Conservation (phyloP, 1,284 basidiomycete species). For the Acaromyces ingoldii region DNA sequence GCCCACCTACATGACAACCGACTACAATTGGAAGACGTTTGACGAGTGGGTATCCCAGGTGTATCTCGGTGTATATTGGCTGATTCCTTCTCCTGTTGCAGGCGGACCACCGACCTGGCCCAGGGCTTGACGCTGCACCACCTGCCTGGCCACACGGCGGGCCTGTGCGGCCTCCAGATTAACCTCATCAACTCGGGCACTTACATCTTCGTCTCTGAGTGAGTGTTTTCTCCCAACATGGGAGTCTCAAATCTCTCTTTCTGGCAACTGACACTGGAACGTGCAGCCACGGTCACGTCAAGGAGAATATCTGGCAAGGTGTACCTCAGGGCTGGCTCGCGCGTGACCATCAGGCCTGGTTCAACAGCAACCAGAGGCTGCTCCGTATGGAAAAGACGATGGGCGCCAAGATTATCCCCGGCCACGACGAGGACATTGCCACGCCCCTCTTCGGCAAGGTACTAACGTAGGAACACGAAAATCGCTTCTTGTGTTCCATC, state of each 20-base stretch:
- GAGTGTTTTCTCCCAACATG: background rate
- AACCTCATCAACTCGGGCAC: conserved; percentile 37
- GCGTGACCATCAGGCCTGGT: conserved; percentile 37
- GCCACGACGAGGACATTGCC: conserved; percentile 20
- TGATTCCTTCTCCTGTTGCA: too few species aligned
- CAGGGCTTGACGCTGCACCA: conserved; percentile 44
- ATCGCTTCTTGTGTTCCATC: too few species aligned
- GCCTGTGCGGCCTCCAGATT: conserved; percentile 40
- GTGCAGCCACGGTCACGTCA: conserved; percentile 22
- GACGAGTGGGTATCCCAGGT: too few species aligned
- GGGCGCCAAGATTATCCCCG: conserved; percentile 26
- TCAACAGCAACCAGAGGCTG: conserved; percentile 34
- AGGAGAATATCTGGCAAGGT: conserved; percentile 36
- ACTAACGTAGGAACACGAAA: background rate
- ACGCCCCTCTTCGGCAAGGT: conserved; percentile 6
- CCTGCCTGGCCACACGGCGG: conserved; percentile 44
- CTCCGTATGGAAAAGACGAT: conserved; percentile 32
- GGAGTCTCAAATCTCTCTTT: background rate
- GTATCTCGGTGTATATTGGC: too few species aligned
- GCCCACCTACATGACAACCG: conserved; percentile 28
- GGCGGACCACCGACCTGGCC: conserved; percentile 31
- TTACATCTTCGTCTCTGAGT: conserved; percentile 29
- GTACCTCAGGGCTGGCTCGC: conserved; percentile 39
- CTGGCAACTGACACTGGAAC: background rate
- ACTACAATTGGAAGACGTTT: conserved; percentile 46